Percentiles rank a stretch among this genome's conserved stretches.
These are phyloP conservation scores for Kickxella alabastrina DNA, from an alignment of 192 early-diverging fungal genomes.

Conservation along the genomic window DNA sequence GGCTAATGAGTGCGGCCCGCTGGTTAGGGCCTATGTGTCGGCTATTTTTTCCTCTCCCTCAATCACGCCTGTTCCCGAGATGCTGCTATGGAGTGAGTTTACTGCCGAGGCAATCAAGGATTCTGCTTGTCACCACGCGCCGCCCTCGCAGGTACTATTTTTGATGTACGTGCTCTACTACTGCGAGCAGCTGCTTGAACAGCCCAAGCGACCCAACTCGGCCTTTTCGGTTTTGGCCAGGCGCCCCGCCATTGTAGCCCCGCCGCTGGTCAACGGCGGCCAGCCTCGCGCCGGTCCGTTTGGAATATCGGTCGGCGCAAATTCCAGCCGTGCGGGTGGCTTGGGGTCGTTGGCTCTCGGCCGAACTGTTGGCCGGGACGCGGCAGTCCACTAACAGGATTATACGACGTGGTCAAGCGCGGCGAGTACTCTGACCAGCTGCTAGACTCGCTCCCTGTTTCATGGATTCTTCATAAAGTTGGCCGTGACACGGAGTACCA, in stretches of 20 bases:
- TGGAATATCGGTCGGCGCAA: constrained; percentile 2
- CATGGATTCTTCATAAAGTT: constrained; percentile 35
- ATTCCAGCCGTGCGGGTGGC: constrained; percentile 8
- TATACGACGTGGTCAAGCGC: constrained; percentile 2
- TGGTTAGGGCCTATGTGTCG: constrained; percentile 38
- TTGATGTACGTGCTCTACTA: constrained; percentile 48
- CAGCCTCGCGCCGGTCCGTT: constrained; percentile 11
- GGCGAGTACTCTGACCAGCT: constrained; percentile 48
- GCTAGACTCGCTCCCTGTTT: constrained; percentile 40
- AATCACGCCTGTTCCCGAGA: constrained; percentile 42
- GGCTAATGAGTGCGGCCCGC: constrained; percentile 12
- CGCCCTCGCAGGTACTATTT: constrained; percentile 29
- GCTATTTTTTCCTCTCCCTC: constrained; percentile 28
- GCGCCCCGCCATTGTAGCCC: neutral
- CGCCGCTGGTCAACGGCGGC: constrained; percentile 1
- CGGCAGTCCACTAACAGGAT: constrained; percentile 5
- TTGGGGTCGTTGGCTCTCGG: neutral
- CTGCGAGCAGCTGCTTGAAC: constrained; percentile 21
- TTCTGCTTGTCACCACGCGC: neutral
- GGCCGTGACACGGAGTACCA: constrained; percentile 23
- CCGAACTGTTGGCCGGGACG: neutral
- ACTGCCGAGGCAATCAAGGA: constrained; percentile 10
- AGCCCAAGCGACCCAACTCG: constrained; percentile 6
- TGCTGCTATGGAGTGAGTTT: constrained; percentile 28
- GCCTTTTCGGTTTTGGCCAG: constrained; percentile 2